phyloP scores from a whole-genome alignment of 441 rosid species.

The Erodium chrysanthum region DNA sequence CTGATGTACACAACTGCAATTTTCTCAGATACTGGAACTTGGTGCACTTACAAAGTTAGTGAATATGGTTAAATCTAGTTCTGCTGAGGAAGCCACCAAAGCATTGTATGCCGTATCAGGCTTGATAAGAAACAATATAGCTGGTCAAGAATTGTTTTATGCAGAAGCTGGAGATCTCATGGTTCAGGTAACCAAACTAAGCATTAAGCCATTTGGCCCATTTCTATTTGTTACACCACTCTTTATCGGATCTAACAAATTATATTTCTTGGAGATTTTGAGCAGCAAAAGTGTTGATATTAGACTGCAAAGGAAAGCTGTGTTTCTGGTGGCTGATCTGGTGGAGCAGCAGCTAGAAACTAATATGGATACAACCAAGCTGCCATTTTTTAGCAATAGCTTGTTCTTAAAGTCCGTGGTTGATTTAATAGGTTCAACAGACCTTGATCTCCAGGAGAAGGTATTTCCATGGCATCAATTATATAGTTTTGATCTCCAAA shows the following conservation, averaged over 20 bases:
- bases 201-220: slow-evolving; percentile 7
- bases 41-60: slow-evolving; percentile 55
- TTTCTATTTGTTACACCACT: background rate
- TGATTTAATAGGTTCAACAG: slow-evolving; percentile 44
- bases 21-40: slow-evolving; percentile 54
- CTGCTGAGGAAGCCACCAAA: slow-evolving; percentile 67
- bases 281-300: slow-evolving; percentile 46
- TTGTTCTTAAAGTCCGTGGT: slow-evolving; percentile 64
- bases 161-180: slow-evolving; percentile 61
- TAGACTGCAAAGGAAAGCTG: slow-evolving; percentile 64
- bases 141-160: slow-evolving; percentile 64
- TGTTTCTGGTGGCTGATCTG: slow-evolving; percentile 62
- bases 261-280: slow-evolving; percentile 45
- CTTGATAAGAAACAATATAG: slow-evolving; percentile 54
- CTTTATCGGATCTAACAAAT: background rate
- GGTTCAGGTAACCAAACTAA: slow-evolving; percentile 55
- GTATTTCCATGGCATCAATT: slow-evolving; percentile 21
- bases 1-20: background rate
- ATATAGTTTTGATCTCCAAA: background rate
- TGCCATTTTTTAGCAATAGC: slow-evolving; percentile 41
- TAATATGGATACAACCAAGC: slow-evolving; percentile 28
- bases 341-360: slow-evolving; percentile 51
- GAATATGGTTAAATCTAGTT: slow-evolving; percentile 55
- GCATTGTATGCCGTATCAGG: slow-evolving; percentile 82
- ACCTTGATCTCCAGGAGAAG: slow-evolving; percentile 93